Base-by-base conservation (phyloP, 2,329 filamentous ascomycete species). In the Beauveria australis region DNA sequence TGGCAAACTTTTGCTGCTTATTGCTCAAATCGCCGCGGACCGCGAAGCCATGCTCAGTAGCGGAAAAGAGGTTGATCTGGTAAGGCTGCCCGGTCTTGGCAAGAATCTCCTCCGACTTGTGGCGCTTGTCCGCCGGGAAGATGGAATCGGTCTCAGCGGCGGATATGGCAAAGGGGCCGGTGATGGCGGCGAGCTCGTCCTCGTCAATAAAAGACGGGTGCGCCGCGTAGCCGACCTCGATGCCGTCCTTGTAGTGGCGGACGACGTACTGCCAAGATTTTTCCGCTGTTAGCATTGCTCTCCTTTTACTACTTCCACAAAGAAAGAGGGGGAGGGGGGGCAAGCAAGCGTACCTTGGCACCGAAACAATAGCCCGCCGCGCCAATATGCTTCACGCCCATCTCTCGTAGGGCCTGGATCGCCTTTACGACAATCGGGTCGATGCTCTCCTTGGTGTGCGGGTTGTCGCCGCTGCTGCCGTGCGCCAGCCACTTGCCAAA, bases 1-100 rank as follows among this genome's bases (percentile, higher is more conserved):
- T 92, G 37, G 86, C 88, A 70, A 85, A 92, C 73, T 81, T 84
- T 68, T 83, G 74, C 60, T 68, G 65, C 22, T 75, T 74, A 61
- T 79, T 74, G 3, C 74, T 75, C 30, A 80, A 60, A 67, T 93
- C 85, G 4, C 78, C 83, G 41, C 89, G 81, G 8, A 91, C 86
- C 18, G 85, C 86, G 67, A 93, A 94, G 0, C 90, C 90, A 69
- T 94, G 90, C 63, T 76, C 71, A 7, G 88, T 86, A 43, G 82
- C 83, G 18, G 83, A 82, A 77, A 86, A 93, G 47, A 93, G 73
- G 63, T 79, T 84, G 62, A 92, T 81, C 71, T 91, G 86, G 74
- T 86, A 93, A 8, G 85, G 74, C 61, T 78, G 72, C 3, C 73
- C 74, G 30, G 79, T 80, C 57, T 79, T 73, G 37, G 71, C 69